phyloP scores from a whole-genome alignment of 495 filamentous ascomycete genomes.

The Trichoderma orchidacearum region DNA sequence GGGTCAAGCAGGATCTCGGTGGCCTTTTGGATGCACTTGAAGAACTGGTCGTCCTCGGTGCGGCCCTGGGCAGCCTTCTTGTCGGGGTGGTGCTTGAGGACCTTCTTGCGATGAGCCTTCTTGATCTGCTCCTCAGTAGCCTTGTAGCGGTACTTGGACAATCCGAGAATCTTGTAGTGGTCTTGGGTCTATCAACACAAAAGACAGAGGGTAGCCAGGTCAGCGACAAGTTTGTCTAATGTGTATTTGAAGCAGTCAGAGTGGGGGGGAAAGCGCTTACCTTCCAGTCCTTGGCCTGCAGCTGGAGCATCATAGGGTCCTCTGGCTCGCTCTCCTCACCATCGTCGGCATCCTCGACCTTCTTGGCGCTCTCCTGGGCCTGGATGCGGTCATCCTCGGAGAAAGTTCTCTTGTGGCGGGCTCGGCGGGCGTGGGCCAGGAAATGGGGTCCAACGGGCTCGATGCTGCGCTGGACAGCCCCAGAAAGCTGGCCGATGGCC shows the following conservation, averaged over 20 bases:
- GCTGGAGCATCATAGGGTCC: constrained; percentile 75
- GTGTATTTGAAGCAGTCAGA: too few relatives aligned
- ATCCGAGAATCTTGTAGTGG: constrained; percentile 92
- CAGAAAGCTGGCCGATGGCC: constrained; percentile 52
- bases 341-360: constrained; percentile 81
- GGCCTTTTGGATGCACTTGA: constrained; percentile 99
- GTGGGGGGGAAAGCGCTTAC: too few relatives aligned
- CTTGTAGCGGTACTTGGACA: constrained; percentile 78
- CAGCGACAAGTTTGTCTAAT: too few relatives aligned
- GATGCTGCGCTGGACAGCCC: constrained; percentile 64
- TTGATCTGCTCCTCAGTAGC: constrained; percentile 98
- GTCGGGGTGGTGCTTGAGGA: constrained; percentile 94
- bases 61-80: constrained; percentile 88
- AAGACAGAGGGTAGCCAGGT: constrained; percentile 5
- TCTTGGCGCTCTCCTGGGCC: constrained; percentile 86
- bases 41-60: constrained; percentile 92
- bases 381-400: constrained; percentile 97
- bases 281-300: constrained; percentile 99
- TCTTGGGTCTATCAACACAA: constrained; percentile 82
- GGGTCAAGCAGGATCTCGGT: constrained; percentile 88
- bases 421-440: constrained; percentile 89
- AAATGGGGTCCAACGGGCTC: constrained; percentile 97
- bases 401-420: constrained; percentile 93
- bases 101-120: constrained; percentile 97
- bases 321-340: constrained; percentile 87